Evolutionary conservation across 106 monocot genomes (phyloP), one percentile per base, ranked within the genome.

Genomic region (Platanthera guangdongensis): DNA sequence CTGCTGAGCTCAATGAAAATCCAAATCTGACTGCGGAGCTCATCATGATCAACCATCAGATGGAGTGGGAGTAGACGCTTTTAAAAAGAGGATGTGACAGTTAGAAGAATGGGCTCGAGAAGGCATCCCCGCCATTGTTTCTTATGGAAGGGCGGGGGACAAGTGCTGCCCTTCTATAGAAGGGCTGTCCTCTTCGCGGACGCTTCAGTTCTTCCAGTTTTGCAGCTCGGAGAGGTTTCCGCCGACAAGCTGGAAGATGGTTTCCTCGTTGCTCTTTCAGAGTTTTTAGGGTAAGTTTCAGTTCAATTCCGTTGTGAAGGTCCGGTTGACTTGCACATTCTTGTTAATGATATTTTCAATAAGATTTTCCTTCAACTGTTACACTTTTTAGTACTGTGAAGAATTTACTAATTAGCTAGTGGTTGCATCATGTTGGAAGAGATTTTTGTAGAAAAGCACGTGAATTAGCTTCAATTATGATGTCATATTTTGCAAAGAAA

Each of bases 171-270:
- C 9, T 67, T 60, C 47, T 74, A 64, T 4, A 83, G 87, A 52
- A 87, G 89, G 69, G 78, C 77, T 64, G 28, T 89, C 50, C 84
- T 87, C 39, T 75, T 87, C 47, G 71, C 78, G 12, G 89, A 85
- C 57, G 22, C 89, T 52, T 92, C 92, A 7, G 57, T 80, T 82
- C 77, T 89, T 28, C 87, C 92, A 52, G 67, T 89, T 49, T 62
- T 87, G 67, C 77, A 78, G 51, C 74, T 89, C 70, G 72, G 64
- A 74, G 88, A 86, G 7, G 47, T 68, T 1, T 87, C 92, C 30
- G 73, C 79, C 1, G 85, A 81, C 53, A 71, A 74, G 68, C 32
- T 45, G 52, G 71, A 47, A 10, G 53, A 21, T 79, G 86, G 84
- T 84, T 53, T 50, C 62, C 60, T 8, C 21, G 19, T 39, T 19